These are phyloP conservation scores for Gracilaria caudata DNA, from an alignment of 23 red algal genomes.

Conservation along the genomic window DNA sequence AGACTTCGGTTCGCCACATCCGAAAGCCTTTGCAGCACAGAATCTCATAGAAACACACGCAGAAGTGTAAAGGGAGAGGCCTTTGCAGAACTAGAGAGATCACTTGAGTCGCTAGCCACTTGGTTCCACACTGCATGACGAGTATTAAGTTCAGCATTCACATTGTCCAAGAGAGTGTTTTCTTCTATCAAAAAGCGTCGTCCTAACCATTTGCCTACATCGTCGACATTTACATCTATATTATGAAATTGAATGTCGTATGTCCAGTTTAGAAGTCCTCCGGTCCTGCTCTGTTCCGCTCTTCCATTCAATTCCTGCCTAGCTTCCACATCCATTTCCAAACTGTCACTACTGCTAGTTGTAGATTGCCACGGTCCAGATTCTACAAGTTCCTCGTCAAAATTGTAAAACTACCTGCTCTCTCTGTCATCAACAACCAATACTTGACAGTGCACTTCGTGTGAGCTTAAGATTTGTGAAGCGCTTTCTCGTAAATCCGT, in stretches of 20 bases:
- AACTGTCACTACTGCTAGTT: background rate
- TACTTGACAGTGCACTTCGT: too few species aligned
- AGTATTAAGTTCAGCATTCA: background rate
- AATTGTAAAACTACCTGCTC: background rate
- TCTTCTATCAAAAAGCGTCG: background rate
- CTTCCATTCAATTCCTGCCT: background rate
- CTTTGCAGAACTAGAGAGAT: too few species aligned
- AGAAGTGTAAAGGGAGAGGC: too few species aligned
- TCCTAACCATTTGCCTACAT: background rate
- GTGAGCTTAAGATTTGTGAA: too few species aligned
- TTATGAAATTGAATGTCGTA: background rate
- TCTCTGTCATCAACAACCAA: background rate
- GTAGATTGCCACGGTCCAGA: background rate
- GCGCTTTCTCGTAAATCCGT: too few species aligned
- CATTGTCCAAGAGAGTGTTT: background rate
- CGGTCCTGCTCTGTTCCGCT: background rate
- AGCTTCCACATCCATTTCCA: background rate
- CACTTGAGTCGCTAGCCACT: too few species aligned
- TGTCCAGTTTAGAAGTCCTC: slow-evolving; percentile 7
- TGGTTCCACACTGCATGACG: too few species aligned
- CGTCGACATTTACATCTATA: background rate
- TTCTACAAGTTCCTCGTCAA: background rate
- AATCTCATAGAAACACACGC: background rate
- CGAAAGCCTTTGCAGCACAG: slow-evolving; percentile 1
- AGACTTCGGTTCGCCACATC: slow-evolving; percentile 4